Conservation (phyloP, 169 alveolate species). For the Ichthyophthirius multifiliis region DNA sequence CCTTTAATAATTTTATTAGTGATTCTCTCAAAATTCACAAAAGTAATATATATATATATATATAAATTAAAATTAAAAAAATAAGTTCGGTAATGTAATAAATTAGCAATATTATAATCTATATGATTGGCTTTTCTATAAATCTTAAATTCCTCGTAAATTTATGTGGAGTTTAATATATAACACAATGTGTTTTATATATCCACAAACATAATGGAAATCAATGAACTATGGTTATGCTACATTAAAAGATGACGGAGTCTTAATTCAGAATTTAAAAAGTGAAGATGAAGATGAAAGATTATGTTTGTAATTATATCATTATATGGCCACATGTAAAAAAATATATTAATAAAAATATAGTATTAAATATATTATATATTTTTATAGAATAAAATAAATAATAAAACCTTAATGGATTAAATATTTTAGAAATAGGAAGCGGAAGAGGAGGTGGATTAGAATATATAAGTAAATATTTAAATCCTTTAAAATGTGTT, state of each 20-base stretch:
- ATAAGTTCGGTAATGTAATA: not conserved
- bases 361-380: not conserved
- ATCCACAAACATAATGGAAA: slow-evolving; percentile 29
- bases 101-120: not conserved
- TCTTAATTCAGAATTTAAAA: slow-evolving; percentile 26
- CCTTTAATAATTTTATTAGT: not conserved
- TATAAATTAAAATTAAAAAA: not conserved
- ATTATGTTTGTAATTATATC: slow-evolving; percentile 56
- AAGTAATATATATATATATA: not conserved
- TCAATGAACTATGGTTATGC: slow-evolving; percentile 76
- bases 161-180: slow-evolving; percentile 54
- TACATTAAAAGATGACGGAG: slow-evolving; percentile 51
- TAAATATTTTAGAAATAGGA: slow-evolving; percentile 61
- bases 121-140: slow-evolving; percentile 37
- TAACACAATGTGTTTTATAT: slow-evolving; percentile 34
- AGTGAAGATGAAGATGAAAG: slow-evolving; percentile 54
- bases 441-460: slow-evolving; percentile 85
- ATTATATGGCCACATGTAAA: slow-evolving; percentile 49
- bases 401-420: slow-evolving; percentile 33
- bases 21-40: not conserved
- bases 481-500: slow-evolving; percentile 41
- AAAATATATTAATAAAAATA: not conserved
- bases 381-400: not conserved
- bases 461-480: slow-evolving; percentile 36
- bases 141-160: slow-evolving; percentile 38